Conservation (phyloP, 805 yeast species). For the Grigorovia transvaalensis region DNA sequence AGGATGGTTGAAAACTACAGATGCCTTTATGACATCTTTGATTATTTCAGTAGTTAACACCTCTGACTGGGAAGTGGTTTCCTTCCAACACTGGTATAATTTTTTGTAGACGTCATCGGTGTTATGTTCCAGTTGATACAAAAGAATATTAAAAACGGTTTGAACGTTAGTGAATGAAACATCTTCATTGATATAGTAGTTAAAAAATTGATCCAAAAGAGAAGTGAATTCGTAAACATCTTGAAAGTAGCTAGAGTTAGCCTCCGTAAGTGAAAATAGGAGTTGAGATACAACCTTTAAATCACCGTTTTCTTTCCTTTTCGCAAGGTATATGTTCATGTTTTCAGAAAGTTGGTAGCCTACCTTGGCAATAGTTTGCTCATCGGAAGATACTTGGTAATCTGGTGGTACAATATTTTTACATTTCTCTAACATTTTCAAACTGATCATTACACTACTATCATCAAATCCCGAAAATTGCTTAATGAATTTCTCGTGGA, state of each 20-base stretch:
- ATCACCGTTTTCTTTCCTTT: slow-evolving; percentile 6
- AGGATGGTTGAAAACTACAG: slow-evolving; percentile 8
- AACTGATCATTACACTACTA: not conserved
- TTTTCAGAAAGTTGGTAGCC: slow-evolving; percentile 21
- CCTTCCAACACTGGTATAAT: slow-evolving; percentile 24
- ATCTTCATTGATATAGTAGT: slow-evolving; percentile 16
- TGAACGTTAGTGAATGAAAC: slow-evolving; percentile 13
- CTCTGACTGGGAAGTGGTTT: slow-evolving; percentile 12
- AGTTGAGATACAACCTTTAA: not conserved
- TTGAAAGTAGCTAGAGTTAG: slow-evolving; percentile 7
- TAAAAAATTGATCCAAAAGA: slow-evolving; percentile 19
- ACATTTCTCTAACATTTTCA: not conserved
- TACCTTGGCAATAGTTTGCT: slow-evolving; percentile 16
- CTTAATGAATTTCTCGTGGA: not conserved
- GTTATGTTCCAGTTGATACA: slow-evolving; percentile 12
- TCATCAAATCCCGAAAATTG: not conserved
- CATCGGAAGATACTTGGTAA: slow-evolving; percentile 4
- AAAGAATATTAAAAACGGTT: slow-evolving; percentile 7
- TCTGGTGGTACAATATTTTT: not conserved
- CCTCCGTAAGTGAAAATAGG: slow-evolving; percentile 10
- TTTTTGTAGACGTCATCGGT: slow-evolving; percentile 18
- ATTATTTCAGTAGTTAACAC: slow-evolving; percentile 12
- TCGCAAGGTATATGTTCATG: slow-evolving; percentile 11
- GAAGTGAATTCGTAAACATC: slow-evolving; percentile 19
- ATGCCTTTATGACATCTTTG: slow-evolving; percentile 12